Evolutionary conservation across 306 rosid genomes (phyloP).

Genomic region (Glycine latifolia): DNA sequence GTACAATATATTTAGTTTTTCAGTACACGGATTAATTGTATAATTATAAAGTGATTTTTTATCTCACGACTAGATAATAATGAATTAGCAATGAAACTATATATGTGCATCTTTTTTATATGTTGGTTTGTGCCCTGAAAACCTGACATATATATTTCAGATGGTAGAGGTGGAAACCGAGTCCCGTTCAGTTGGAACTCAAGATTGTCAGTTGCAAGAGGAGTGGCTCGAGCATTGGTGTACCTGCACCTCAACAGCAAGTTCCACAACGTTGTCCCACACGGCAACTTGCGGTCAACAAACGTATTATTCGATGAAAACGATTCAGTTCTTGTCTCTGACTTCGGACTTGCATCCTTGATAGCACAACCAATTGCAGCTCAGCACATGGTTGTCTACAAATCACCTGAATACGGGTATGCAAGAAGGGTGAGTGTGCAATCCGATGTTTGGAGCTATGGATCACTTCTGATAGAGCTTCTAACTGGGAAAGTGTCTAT

Average conservation of each 20-base stretch:
- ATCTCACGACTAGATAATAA: neutral
- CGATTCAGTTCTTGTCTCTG: constrained; percentile 64
- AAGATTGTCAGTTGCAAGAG: constrained; percentile 69
- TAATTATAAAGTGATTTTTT: neutral
- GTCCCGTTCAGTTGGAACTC: constrained; percentile 71
- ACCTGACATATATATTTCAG: constrained; percentile 40
- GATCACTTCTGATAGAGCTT: constrained; percentile 74
- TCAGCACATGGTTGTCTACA: constrained; percentile 68
- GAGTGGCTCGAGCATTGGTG: constrained; percentile 71
- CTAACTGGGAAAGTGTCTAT: constrained; percentile 70
- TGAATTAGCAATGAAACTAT: neutral
- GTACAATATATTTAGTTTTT: too few species aligned
- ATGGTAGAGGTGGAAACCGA: constrained; percentile 54
- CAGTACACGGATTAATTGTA: neutral
- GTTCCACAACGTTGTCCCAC: constrained; percentile 54
- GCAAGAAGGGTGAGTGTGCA: constrained; percentile 61
- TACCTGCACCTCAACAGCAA: constrained; percentile 71
- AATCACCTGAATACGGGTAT: constrained; percentile 65
- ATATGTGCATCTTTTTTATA: neutral
- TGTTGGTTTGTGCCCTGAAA: neutral
- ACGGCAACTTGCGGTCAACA: constrained; percentile 80
- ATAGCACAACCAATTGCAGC: constrained; percentile 75
- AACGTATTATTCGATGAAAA: constrained; percentile 70
- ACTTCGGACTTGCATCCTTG: constrained; percentile 68
- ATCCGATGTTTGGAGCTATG: constrained; percentile 89